phyloP scores from a whole-genome alignment of 495 filamentous ascomycete genomes.

The Hypoxylon fragiforme region DNA sequence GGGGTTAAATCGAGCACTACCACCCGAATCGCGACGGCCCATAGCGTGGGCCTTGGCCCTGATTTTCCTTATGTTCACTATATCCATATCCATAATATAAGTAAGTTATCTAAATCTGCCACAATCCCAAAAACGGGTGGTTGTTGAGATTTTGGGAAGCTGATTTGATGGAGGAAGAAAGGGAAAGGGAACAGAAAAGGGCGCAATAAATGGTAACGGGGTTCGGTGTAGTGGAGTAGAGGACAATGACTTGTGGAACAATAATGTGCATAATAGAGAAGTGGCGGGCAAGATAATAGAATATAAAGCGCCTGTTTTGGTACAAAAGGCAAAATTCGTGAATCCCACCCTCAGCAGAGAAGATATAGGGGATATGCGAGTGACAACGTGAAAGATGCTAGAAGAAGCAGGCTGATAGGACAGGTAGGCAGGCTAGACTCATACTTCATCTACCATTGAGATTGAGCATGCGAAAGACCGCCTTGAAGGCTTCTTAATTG shows the following conservation, averaged over 20 bases:
- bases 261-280: too few relatives aligned
- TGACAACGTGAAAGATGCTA: not conserved
- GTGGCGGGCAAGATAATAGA: too few relatives aligned
- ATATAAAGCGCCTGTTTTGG: not conserved
- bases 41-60: constrained; percentile 39
- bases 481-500: constrained; percentile 1
- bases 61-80: constrained; percentile 43
- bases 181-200: not conserved
- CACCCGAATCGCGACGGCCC: constrained; percentile 34
- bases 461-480: not conserved
- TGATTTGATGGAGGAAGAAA: not conserved
- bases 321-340: too few relatives aligned
- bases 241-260: not conserved
- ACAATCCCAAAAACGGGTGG: too few relatives aligned
- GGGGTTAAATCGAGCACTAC: constrained; percentile 37
- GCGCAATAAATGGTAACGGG: not conserved
- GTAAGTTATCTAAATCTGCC: too few relatives aligned
- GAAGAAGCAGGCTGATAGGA: not conserved
- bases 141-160: not conserved
- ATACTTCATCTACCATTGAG: not conserved
- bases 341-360: too few relatives aligned
- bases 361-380: not conserved
- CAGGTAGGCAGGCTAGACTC: not conserved
- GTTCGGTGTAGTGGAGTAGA: not conserved
- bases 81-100: constrained; percentile 36